Base-by-base conservation (phyloP, 345 rosid species). In the Brassica carinata region DNA sequence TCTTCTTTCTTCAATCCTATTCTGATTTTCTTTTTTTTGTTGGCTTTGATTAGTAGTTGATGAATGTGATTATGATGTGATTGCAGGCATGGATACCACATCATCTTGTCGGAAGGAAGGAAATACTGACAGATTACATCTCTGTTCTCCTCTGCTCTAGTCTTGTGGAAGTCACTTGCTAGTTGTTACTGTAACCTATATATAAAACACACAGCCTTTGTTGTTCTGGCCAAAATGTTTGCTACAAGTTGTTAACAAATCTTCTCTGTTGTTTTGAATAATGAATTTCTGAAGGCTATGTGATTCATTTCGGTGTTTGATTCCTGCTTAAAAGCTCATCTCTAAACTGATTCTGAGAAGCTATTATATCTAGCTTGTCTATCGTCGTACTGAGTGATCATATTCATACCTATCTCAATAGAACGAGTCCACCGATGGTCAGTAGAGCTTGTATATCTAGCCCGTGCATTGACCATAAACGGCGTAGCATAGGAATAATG, bases 71-170 rank as follows among this genome's bases (percentile, higher is more conserved):
- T 14, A 51, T 51, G 58, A 51, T 51, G 18, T 51, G 58, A n/a
- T 64, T 79, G 86, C 90, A 93, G 99, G 80, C 99, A 93, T 72
- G 98, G 99, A 8, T 90, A 95, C 78, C 99, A 91, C 85, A 83
- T 95, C 62, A 93, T 95, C 83, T 80, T 93, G 74, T 69, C 82
- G 8, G 97, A 95, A 77, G 99, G 97, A 79, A 88, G 98, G 80
- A 95, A 95, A 88, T 90, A 95, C 81, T 95, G 86, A 90, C 36
- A 38, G 58, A 72, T 33, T 13, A 18, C 51, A 67, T 29, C 53
- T 59, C 18, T 69, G 29, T 27, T 58, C 55, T 48, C 7, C 57
- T n/a, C 18, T 51, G 18, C 18, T 53, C 58, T 53, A 53, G 58
- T n/a, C 68, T 70, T 69, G 7, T 51, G 75, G 80, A 71, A 40